Conservation (phyloP, 2,329 filamentous ascomycete genomes). For the Blumeriella jaapii region DNA sequence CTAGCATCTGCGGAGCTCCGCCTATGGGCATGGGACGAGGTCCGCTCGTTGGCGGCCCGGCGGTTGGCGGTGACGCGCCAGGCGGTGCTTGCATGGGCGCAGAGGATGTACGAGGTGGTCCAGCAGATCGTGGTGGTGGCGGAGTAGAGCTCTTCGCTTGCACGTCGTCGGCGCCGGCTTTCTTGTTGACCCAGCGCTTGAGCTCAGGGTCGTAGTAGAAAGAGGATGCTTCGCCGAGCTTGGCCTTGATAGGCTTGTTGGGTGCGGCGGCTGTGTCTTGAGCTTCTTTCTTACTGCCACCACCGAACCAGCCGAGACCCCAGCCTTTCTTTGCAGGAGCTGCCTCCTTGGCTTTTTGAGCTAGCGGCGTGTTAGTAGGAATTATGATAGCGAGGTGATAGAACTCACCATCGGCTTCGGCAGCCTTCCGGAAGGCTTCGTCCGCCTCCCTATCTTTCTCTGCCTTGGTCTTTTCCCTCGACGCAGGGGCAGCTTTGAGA, state of each 20-base stretch:
- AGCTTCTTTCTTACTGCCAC: slow-evolving; percentile 45
- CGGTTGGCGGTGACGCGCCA: neutral
- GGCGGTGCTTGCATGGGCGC: slow-evolving; percentile 7
- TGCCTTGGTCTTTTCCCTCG: slow-evolving; percentile 46
- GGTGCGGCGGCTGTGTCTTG: slow-evolving; percentile 28
- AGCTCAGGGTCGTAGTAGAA: slow-evolving; percentile 95
- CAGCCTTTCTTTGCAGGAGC: slow-evolving; percentile 54
- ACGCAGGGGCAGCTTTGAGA: slow-evolving; percentile 27
- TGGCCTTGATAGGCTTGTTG: slow-evolving; percentile 72
- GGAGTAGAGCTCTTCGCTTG: slow-evolving; percentile 55
- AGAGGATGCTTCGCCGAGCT: slow-evolving; percentile 83
- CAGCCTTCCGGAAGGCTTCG: slow-evolving; percentile 75
- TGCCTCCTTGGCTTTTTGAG: slow-evolving; percentile 46
- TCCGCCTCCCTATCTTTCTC: slow-evolving; percentile 70
- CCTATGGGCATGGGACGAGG: slow-evolving; percentile 1
- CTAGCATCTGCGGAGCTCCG: slow-evolving; percentile 1
- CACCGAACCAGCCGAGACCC: slow-evolving; percentile 80
- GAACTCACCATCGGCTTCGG: slow-evolving; percentile 57
- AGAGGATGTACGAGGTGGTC: slow-evolving; percentile 30
- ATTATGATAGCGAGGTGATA: slow-evolving; percentile 12
- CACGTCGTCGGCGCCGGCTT: slow-evolving; percentile 51
- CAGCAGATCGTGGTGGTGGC: slow-evolving; percentile 58
- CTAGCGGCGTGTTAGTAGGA: slow-evolving; percentile 30
- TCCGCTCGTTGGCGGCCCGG: slow-evolving; percentile 2
- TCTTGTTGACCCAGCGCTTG: slow-evolving; percentile 98